Evolutionary conservation across 768 basidiomycete genomes (phyloP).

Genomic region (Lactifluus rugatus): DNA sequence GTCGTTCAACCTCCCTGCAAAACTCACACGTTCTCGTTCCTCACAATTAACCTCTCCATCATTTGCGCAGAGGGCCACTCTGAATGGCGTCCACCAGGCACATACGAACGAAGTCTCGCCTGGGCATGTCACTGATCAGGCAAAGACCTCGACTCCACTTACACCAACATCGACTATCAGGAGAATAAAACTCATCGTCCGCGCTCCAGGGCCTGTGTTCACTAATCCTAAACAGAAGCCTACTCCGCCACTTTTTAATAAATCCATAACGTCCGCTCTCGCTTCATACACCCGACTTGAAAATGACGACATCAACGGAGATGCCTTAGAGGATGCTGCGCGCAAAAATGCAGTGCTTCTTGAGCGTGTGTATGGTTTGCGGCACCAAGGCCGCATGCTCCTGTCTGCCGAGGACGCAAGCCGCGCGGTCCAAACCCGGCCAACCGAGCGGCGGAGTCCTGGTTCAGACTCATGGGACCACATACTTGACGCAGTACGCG

Average conservation of each 20-base stretch:
- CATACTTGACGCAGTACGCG: conserved; percentile 40
- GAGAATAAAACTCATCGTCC: conserved; percentile 59
- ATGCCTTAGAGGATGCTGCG: conserved; percentile 31
- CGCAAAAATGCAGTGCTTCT: conserved; percentile 36
- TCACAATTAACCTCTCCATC: neutral
- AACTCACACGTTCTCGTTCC: neutral
- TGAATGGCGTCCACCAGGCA: conserved; percentile 5
- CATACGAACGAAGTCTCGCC: neutral
- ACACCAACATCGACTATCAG: conserved; percentile 35
- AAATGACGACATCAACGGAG: conserved; percentile 38
- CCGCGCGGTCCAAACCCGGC: conserved; percentile 10
- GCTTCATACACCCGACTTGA: conserved; percentile 51
- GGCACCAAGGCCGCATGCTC: conserved; percentile 38
- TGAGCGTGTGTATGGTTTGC: conserved; percentile 36
- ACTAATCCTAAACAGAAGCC: conserved; percentile 66
- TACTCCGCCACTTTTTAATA: conserved; percentile 37
- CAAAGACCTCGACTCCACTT: conserved; percentile 1
- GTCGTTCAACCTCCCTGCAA: neutral
- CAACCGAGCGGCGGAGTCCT: conserved; percentile 15
- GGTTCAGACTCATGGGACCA: conserved; percentile 50
- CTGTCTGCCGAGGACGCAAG: conserved; percentile 30
- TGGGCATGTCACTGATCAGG: neutral
- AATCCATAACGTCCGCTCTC: conserved; percentile 48
- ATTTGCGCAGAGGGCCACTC: neutral
- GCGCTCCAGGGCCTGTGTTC: conserved; percentile 47